Conservation (phyloP, 345 rosid species). For the Durio zibethinus region DNA sequence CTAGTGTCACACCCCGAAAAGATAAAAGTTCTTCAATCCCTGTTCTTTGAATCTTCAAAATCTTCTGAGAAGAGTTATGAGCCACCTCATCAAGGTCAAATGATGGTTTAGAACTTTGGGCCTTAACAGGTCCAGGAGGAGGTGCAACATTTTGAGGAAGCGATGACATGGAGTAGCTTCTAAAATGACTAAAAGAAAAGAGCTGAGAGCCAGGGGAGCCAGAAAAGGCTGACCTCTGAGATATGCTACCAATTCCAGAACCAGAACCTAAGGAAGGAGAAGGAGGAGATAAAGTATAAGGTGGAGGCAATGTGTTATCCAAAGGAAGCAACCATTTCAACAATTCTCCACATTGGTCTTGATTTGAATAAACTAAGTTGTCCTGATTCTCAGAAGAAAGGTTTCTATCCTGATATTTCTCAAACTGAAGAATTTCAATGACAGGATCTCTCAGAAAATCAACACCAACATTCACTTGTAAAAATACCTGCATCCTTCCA, state of each 20-base stretch:
- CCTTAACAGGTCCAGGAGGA: conserved; percentile 50
- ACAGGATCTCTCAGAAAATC: conserved; percentile 70
- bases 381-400: conserved; percentile 33
- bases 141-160: conserved; percentile 72
- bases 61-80: conserved; percentile 53
- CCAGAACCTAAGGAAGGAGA: conserved; percentile 49
- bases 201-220: conserved; percentile 74
- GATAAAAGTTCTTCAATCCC: conserved; percentile 70
- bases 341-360: conserved; percentile 72
- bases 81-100: conserved; percentile 82
- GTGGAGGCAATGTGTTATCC: conserved; percentile 59
- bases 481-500: conserved; percentile 97
- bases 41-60: conserved; percentile 38
- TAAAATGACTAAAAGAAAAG: conserved; percentile 77
- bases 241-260: conserved; percentile 49
- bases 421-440: conserved; percentile 96
- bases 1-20: conserved; percentile 81
- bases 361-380: conserved; percentile 30
- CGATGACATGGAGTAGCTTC: conserved; percentile 98
- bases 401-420: conserved; percentile 55
- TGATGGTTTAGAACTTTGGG: conserved; percentile 68
- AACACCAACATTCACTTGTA: conserved; percentile 81
- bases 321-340: conserved; percentile 94
- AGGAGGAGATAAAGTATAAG: conserved; percentile 59
- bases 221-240: conserved; percentile 49